Conservation (phyloP, 176 grass and related monocot genomes). For the Ampelocalamus luodianensis region DNA sequence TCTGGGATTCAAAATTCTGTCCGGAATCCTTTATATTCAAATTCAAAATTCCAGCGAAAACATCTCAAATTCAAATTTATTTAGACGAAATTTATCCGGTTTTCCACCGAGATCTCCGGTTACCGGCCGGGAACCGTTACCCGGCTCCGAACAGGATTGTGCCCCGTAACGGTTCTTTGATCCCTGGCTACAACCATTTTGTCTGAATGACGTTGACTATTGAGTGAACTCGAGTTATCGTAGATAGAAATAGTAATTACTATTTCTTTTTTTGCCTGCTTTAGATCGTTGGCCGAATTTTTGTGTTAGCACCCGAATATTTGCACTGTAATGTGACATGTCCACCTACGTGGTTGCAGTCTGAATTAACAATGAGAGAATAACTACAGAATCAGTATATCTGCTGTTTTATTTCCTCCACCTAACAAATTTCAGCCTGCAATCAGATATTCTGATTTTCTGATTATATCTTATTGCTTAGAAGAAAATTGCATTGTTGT, state of each 20-base stretch:
- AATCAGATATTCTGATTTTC: not conserved
- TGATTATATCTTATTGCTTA: not conserved
- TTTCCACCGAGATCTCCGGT: too few relatives aligned
- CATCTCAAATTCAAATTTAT: too few relatives aligned
- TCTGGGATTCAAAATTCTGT: too few relatives aligned
- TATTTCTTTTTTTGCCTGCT: not conserved
- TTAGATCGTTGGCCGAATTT: not conserved
- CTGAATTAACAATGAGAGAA: conserved; percentile 4
- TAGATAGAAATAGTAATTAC: conserved; percentile 6
- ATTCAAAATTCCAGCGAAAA: too few relatives aligned
- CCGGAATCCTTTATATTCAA: too few relatives aligned
- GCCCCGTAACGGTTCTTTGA: too few relatives aligned
- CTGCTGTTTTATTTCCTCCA: not conserved
- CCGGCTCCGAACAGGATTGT: too few relatives aligned
- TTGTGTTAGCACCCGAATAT: conserved; percentile 8
- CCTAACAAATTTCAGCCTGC: not conserved
- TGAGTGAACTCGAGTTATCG: not conserved
- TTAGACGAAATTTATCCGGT: too few relatives aligned
- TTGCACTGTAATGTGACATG: not conserved
- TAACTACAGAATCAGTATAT: not conserved
- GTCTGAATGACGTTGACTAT: not conserved
- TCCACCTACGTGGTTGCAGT: not conserved
- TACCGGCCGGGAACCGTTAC: too few relatives aligned
- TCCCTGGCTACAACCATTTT: not conserved
- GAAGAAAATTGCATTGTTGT: not conserved